Percentiles rank a stretch among this genome's conserved stretches.
Evolutionary conservation across 805 yeast genomes (phyloP).

Genomic region (Kluyveromyces aestuarii): DNA sequence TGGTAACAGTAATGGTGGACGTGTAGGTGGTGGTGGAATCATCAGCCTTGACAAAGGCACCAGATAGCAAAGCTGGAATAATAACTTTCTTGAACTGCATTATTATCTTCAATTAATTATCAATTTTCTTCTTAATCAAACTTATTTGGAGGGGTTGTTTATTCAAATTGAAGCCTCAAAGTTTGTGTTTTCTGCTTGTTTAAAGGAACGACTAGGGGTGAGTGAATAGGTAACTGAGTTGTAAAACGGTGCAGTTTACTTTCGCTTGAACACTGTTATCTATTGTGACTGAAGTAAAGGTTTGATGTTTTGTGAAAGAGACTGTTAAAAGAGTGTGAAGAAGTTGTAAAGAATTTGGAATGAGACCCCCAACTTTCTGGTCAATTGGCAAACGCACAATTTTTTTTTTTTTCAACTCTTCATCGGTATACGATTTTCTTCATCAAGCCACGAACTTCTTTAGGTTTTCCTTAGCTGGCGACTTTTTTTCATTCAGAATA

Average conservation of each 20-base stretch:
- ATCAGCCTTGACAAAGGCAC: constrained; percentile 1
- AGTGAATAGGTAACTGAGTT: neutral
- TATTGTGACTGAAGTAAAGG: no score
- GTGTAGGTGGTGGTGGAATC: constrained; percentile 8
- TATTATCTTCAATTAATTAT: neutral
- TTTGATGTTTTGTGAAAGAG: no score
- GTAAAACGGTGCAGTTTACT: neutral
- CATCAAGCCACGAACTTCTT: no score
- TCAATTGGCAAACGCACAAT: no score
- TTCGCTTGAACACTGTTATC: neutral
- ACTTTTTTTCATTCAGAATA: no score
- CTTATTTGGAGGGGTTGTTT: neutral
- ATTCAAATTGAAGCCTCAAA: neutral
- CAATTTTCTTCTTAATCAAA: no score
- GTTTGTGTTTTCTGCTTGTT: neutral
- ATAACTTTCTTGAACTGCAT: constrained; percentile 4
- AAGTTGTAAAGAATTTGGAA: no score
- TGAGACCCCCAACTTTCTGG: no score
- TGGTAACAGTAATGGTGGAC: constrained; percentile 5
- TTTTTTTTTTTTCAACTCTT: no score
- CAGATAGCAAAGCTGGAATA: constrained; percentile 1
- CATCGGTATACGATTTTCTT: no score
- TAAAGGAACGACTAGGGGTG: constrained; percentile 7
- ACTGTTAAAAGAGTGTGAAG: no score
- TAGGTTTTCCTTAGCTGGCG: no score